Base-by-base conservation (phyloP, 2,329 filamentous ascomycete species). In the Pseudohalonectria lignicola region DNA sequence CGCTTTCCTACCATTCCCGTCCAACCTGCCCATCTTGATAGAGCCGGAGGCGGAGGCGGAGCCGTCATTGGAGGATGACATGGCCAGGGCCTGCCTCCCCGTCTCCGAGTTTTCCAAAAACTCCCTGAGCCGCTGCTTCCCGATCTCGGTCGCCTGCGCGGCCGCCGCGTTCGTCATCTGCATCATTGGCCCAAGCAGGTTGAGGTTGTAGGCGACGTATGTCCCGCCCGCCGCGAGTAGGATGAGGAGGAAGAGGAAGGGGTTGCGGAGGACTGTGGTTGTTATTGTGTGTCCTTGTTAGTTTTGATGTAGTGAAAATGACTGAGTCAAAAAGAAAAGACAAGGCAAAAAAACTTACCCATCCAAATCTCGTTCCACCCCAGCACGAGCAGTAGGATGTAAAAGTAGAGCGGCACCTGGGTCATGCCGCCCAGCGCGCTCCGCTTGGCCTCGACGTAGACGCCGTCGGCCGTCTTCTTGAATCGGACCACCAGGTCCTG, bases 341-440 rank as follows among this genome's bases (percentile, higher is more conserved):
- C 29, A 20, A 26, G 21, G 12, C 25, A 30, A 17, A 23, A 37
- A 36, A 29, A 56, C 83, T 71, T 71, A 94, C 88, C 86, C 53
- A 88, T 85, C 48, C 94, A 67, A 45, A 98, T 88, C 62, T 98
- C 92, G 61, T 98, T 98, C 92, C 92, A 98, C n/a, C 92, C 92
- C 35, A 98, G 69, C 17, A 86, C 85, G 46, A 98, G 66, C 40
- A 98, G 69, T 40, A 96, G 60, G 31, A 78, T 86, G 52, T 95
- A 98, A 60, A 98, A 95, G 62, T 95, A 96, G 44, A 94, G 64
- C 5, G 92, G 92, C 36, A 98, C 79, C 60, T 95, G 88, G 4
- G 88, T 85, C 50, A 98, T 85, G 41, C 90, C 88, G 39, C 92
- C 92, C 55, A 98, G 93, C 31, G 92, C 92, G 55, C 90, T 88